Evolutionary conservation across 2,329 filamentous ascomycete species (phyloP), one percentile per base, ranked within the genome.

Genomic region (Fusarium nanum): DNA sequence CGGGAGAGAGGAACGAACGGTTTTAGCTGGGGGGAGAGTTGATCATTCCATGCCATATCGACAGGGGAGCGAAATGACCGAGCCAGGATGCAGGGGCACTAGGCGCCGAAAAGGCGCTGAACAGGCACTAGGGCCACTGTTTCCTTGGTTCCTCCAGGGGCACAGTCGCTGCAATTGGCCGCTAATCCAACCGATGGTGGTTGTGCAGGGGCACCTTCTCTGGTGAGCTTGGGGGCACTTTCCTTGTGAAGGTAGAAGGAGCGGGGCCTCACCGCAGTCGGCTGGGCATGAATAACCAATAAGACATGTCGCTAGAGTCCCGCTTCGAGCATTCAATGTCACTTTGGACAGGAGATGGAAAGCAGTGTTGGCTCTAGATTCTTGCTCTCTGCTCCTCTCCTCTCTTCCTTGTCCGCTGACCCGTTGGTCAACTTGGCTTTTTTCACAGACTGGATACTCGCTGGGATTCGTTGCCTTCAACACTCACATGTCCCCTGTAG

Each of bases 81-180:
- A 50, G 32, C 67, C 53, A 73, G 70, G 67, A 60, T 64, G 27
- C 40, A 68, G 30, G 64, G 49, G 59, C 54, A 45, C 66, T 68
- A 68, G 67, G 67, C 67, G 67, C 67, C 70, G 47, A 42, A 68
- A 56, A 62, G 49, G 27, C 50, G 65, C 58, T 72, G 61, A 37
- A 59, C 49, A 56, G 61, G 22, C 56, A 58, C 71, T 66, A 59
- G 63, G 47, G 30, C 60, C 65, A 68, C 58, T 64, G 49, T 71
- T 71, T 67, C 37, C 54, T 65, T 65, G 66, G 54, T 64, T 56
- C 37, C 25, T 22, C 64, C 73, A 75, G 73, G 73, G 73, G 73
- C 67, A 34, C 53, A 45, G 42, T 54, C 64, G 28, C 65, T 74
- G 53, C 57, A 68, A 75, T 75, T 75, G 73, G 73, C 59, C 59